These are phyloP conservation scores for Dioscorea zingiberensis DNA, from an alignment of 106 monocot species.

Conservation along the genomic window DNA sequence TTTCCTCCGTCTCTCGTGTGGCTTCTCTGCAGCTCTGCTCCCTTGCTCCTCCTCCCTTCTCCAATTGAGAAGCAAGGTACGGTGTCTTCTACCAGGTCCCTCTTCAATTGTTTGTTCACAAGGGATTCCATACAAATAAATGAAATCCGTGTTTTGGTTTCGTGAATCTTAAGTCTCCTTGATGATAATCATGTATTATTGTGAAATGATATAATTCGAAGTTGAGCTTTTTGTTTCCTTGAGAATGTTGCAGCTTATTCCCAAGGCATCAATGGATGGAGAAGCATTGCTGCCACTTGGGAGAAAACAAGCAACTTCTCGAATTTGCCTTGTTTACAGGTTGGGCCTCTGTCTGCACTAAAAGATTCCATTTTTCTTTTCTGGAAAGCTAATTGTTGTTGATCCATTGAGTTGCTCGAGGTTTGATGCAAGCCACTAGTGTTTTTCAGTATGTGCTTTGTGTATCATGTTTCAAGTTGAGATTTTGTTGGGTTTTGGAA, in stretches of 20 bases:
- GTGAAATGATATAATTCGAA: too few relatives aligned
- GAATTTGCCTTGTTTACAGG: slow-evolving; percentile 33
- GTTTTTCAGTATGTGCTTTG: too few relatives aligned
- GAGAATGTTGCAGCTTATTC: neutral
- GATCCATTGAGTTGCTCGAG: slow-evolving; percentile 51
- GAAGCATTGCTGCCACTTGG: neutral
- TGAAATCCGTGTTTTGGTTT: too few relatives aligned
- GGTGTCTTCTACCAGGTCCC: too few relatives aligned
- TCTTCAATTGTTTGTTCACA: too few relatives aligned
- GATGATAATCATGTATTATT: too few relatives aligned
- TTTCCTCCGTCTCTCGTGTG: neutral
- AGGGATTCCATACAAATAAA: too few relatives aligned
- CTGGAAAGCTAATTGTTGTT: slow-evolving; percentile 18
- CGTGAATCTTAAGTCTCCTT: too few relatives aligned
- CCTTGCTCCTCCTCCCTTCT: neutral
- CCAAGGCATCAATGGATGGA: neutral
- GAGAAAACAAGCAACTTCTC: slow-evolving; percentile 15
- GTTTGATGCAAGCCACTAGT: slow-evolving; percentile 39
- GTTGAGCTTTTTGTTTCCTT: too few relatives aligned
- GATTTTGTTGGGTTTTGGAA: too few relatives aligned
- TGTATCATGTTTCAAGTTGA: slow-evolving; percentile 10
- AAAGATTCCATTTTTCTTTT: neutral
- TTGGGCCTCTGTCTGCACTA: slow-evolving; percentile 4
- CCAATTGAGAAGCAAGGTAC: too few relatives aligned
- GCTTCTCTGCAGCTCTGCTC: neutral